Evolutionary conservation across 2,329 filamentous ascomycete species (phyloP).

Genomic region (Pseudocercospora crystallina): DNA sequence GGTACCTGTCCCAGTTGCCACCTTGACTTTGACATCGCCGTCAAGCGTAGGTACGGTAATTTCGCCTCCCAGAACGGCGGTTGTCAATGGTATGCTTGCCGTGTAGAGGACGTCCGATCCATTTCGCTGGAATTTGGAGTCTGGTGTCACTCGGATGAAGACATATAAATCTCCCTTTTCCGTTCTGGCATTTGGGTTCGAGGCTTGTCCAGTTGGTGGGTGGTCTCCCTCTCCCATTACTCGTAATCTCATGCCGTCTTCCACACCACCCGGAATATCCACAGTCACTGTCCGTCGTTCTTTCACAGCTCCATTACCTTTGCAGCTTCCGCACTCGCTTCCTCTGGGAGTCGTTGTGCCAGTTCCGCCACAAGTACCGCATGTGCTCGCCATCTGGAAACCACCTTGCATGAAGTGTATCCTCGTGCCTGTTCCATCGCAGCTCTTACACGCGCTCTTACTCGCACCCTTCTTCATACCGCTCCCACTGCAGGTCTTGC

Average conservation of each 20-base stretch:
- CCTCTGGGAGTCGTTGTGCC: conserved; percentile 75
- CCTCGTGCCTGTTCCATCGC: conserved; percentile 80
- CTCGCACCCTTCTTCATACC: conserved; percentile 81
- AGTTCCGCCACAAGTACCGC: conserved; percentile 74
- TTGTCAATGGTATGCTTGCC: conserved; percentile 86
- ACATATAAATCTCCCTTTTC: conserved; percentile 87
- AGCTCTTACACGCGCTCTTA: conserved; percentile 71
- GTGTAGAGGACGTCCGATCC: conserved; percentile 93
- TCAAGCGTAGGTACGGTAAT: conserved; percentile 87
- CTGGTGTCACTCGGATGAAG: conserved; percentile 81
- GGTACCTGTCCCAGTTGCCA: conserved; percentile 86
- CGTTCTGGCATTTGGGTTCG: conserved; percentile 62
- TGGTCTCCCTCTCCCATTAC: conserved; percentile 86
- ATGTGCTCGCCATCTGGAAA: conserved; percentile 95
- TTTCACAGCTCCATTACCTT: conserved; percentile 78
- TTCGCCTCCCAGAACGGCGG: conserved; percentile 87
- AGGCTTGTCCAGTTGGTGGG: conserved; percentile 69
- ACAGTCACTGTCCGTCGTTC: conserved; percentile 81
- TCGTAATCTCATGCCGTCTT: conserved; percentile 90
- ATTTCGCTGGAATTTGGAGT: conserved; percentile 82
- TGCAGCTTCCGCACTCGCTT: conserved; percentile 76
- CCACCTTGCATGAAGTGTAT: conserved; percentile 89
- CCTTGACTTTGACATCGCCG: conserved; percentile 84
- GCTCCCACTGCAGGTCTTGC: conserved; percentile 77
- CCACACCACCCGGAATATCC: conserved; percentile 92